phyloP scores from a whole-genome alignment of 306 rosid species.

The Pyrus communis region DNA sequence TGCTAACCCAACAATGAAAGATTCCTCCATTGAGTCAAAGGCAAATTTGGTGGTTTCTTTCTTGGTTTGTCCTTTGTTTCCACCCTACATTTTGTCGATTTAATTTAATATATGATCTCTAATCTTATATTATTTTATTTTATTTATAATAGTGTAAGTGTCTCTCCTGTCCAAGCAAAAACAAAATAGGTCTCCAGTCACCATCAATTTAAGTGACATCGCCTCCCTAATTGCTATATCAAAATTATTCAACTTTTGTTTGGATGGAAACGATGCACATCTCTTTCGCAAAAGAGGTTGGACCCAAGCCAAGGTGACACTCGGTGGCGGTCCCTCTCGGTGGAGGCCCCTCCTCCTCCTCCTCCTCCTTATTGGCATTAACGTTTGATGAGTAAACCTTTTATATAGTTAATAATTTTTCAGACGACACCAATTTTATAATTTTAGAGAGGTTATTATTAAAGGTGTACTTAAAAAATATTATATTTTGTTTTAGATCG shows the following conservation, averaged over 20 bases:
- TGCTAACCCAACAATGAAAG: not conserved
- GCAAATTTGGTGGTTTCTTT: not conserved
- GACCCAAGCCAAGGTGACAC: not conserved
- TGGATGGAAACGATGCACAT: not conserved
- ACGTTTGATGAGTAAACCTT: no score
- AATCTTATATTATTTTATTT: no score
- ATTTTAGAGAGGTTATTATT: no score
- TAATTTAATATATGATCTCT: no score
- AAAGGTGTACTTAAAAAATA: no score
- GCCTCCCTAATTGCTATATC: not conserved
- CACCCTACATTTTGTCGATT: not conserved
- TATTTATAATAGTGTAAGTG: no score
- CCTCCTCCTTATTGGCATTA: no score
- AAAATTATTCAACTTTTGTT: not conserved
- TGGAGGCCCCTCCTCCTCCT: not conserved
- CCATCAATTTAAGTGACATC: not conserved
- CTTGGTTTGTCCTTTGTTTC: not conserved
- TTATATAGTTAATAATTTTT: no score
- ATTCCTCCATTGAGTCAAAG: not conserved
- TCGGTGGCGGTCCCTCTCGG: not conserved
- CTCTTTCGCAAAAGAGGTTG: not conserved
- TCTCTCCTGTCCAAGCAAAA: not conserved
- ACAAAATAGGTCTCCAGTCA: not conserved
- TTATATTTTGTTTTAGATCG: no score
- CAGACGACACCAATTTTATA: no score